phyloP scores from a whole-genome alignment of 192 early-diverging fungal genomes.

The Spinellus fusiger region DNA sequence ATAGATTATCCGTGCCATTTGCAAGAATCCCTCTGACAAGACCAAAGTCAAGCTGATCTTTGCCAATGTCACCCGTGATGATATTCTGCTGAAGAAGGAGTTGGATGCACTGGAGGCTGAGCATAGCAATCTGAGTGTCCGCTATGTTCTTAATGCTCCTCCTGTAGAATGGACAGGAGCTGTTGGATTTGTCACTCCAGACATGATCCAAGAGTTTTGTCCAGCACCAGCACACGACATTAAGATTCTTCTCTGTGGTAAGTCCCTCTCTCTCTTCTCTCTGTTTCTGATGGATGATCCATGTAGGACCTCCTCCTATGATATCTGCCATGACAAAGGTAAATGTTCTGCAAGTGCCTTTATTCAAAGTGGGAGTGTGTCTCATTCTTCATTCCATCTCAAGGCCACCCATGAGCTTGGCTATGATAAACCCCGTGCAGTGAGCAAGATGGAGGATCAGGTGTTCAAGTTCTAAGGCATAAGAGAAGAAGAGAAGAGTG shows the following conservation, averaged over 20 bases:
- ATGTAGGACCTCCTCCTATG: slow-evolving; percentile 5
- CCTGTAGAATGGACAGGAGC: slow-evolving; percentile 77
- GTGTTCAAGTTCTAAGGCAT: slow-evolving; percentile 18
- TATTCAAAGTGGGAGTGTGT: not conserved
- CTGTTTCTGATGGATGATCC: not conserved
- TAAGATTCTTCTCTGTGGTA: slow-evolving; percentile 87
- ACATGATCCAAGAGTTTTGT: slow-evolving; percentile 68
- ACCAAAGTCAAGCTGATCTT: slow-evolving; percentile 86
- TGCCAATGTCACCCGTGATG: slow-evolving; percentile 85
- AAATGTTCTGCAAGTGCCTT: not conserved
- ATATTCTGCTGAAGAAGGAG: slow-evolving; percentile 82
- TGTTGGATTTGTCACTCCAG: slow-evolving; percentile 80
- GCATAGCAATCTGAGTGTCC: slow-evolving; percentile 72
- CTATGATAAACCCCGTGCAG: slow-evolving; percentile 14
- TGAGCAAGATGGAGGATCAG: slow-evolving; percentile 20
- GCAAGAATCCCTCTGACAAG: slow-evolving; percentile 81
- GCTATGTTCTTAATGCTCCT: slow-evolving; percentile 81
- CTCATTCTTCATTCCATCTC: not conserved
- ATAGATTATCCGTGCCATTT: slow-evolving; percentile 78
- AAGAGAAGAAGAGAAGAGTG: not conserved
- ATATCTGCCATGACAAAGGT: slow-evolving; percentile 16
- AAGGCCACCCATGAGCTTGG: slow-evolving; percentile 14
- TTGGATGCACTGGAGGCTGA: slow-evolving; percentile 68
- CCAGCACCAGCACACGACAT: slow-evolving; percentile 71
- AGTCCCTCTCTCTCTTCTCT: not conserved